Base-by-base conservation (phyloP, 805 yeast species). In the Ogataea henricii region DNA sequence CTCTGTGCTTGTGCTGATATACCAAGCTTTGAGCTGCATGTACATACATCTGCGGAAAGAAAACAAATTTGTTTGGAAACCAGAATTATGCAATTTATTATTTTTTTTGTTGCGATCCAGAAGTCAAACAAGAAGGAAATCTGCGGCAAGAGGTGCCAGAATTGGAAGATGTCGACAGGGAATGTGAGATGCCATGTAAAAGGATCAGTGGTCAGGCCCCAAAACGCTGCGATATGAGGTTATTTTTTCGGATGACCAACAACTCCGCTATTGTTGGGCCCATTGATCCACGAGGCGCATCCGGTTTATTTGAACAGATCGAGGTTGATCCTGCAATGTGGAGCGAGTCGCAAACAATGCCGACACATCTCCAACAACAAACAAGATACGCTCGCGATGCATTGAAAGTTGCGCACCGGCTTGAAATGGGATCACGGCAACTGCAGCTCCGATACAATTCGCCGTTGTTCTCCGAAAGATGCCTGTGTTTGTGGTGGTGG, bases 221-320 rank as follows among this genome's bases (percentile, higher is more conserved):
- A 14, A 30, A 30, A 30, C 16, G 17, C 17, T 30, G 34, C 34
- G 34, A 30, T 30, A 30, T 16, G 18, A 14, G 34, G 12, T 30
- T 30, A n/a, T 30, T 30, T 30, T 30, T 30, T 27, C n/a, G 30
- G 18, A 14, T 30, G 34, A 14, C 34, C 18, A 14, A 30, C 17
- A 9, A n/a, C 34, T 30, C 34, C 18, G 17, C 34, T 30, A 30
- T 30, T 30, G 34, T 30, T 30, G 34, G 34, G 16, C 16, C 17
- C 34, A 30, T 30, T 30, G 34, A 30, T 30, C 34, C 34, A 30
- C 34, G 34, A 30, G 34, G 34, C 34, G 34, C 34, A 30, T 30
- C 16, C 9, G 34, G 34, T 16, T 3, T 9, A 30, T 13, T 6
- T 14, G 34, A 30, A 6, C 34, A 30, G 18, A 30, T n/a, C n/a